Percentiles rank a stretch among this genome's conserved stretches.
phyloP scores from a whole-genome alignment of 345 rosid species.

The Geranium brycei region DNA sequence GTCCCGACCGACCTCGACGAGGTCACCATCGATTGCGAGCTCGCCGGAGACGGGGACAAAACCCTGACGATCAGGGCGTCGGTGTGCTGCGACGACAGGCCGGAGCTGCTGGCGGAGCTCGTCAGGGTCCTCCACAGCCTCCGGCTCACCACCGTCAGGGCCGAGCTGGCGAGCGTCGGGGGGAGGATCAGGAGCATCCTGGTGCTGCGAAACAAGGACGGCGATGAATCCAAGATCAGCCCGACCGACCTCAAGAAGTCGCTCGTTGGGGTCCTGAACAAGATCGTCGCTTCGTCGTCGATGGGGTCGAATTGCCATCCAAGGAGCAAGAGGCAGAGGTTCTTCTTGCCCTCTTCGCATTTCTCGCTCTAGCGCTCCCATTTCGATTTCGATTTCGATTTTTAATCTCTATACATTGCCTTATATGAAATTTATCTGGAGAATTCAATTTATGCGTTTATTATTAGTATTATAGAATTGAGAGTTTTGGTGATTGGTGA shows the following conservation, averaged over 20 bases:
- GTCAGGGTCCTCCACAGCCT: conserved; percentile 37
- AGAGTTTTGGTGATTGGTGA: too few species aligned
- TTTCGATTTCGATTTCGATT: too few species aligned
- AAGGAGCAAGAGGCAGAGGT: conserved; percentile 83
- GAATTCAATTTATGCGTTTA: too few species aligned
- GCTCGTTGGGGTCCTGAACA: conserved; percentile 11
- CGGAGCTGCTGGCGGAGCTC: conserved; percentile 61
- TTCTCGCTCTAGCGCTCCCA: conserved; percentile 1
- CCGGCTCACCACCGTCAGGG: conserved; percentile 35
- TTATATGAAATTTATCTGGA: too few species aligned
- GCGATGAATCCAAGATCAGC: conserved; percentile 16
- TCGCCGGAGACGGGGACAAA: not conserved
- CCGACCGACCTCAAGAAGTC: conserved; percentile 37
- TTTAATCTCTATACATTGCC: too few species aligned
- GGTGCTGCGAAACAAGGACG: conserved; percentile 29
- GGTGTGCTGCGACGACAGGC: conserved; percentile 73
- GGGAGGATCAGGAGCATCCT: conserved; percentile 58
- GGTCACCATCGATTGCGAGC: conserved; percentile 40
- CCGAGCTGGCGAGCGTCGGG: conserved; percentile 57
- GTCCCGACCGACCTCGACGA: conserved; percentile 67
- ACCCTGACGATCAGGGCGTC: conserved; percentile 41
- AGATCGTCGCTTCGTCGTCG: conserved; percentile 16
- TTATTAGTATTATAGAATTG: too few species aligned
- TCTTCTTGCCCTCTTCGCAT: conserved; percentile 48
- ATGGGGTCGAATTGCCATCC: conserved; percentile 33